A percentile compares a stretch with the other conserved stretches of the same genome.
These are phyloP conservation scores for Crucibulum laeve DNA, from an alignment of 768 basidiomycete genomes.

Conservation along the genomic window DNA sequence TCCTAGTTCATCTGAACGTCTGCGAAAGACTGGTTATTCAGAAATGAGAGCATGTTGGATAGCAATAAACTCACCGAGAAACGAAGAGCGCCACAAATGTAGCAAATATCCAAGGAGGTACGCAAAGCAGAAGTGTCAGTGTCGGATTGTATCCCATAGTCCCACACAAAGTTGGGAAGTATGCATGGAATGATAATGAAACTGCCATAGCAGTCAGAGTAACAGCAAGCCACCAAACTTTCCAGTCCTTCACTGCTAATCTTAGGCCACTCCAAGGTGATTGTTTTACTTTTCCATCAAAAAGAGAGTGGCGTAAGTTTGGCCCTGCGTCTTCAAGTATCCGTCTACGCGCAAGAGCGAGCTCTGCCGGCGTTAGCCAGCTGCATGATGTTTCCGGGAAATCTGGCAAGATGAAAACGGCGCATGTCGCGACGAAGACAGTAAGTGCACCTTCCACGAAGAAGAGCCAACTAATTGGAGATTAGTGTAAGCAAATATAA, in stretches of 20 bases:
- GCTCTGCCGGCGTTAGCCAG: constrained; percentile 58
- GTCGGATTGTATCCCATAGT: constrained; percentile 68
- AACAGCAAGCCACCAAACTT: constrained; percentile 59
- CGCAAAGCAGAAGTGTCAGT: constrained; percentile 53
- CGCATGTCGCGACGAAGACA: constrained; percentile 39
- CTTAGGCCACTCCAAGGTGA: constrained; percentile 35
- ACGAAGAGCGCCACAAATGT: constrained; percentile 49
- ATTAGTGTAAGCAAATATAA: too few species aligned
- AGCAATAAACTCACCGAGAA: constrained; percentile 33
- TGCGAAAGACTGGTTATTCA: too few species aligned
- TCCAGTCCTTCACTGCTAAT: constrained; percentile 64
- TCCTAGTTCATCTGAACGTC: constrained; percentile 66
- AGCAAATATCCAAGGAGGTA: constrained; percentile 62
- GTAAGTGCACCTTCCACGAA: constrained; percentile 63
- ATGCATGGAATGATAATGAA: constrained; percentile 66
- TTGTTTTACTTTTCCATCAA: constrained; percentile 11
- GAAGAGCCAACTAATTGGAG: constrained; percentile 60
- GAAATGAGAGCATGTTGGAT: too few species aligned
- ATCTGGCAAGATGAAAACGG: constrained; percentile 69
- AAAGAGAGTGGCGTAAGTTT: constrained; percentile 6
- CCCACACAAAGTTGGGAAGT: constrained; percentile 66
- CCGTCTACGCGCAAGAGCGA: constrained; percentile 49
- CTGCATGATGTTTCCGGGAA: constrained; percentile 52
- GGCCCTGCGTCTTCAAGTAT: constrained; percentile 54
- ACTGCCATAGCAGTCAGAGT: constrained; percentile 37